Evolutionary conservation across 1,284 basidiomycete species (phyloP).

Genomic region (Mycosarcoma mackinlayi): DNA sequence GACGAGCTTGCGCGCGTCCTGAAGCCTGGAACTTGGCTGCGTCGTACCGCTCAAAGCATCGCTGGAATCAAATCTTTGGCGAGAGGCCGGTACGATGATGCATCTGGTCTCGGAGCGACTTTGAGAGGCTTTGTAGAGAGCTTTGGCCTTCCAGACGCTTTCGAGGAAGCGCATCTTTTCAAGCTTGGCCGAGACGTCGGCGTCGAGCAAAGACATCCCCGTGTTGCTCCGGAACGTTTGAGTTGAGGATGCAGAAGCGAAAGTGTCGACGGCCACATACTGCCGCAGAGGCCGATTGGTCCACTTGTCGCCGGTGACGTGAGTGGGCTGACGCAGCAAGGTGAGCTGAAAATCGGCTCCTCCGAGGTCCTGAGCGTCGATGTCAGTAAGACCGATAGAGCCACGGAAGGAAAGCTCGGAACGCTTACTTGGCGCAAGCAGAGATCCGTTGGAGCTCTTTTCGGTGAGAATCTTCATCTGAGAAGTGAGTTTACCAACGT

Average conservation of each 20-base stretch:
- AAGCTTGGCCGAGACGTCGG: slow-evolving; percentile 45
- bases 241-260: slow-evolving; percentile 6
- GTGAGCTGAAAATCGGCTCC: slow-evolving; percentile 81
- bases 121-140: slow-evolving; percentile 54
- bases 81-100: slow-evolving; percentile 35
- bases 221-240: slow-evolving; percentile 15
- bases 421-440: slow-evolving; percentile 72
- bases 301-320: slow-evolving; percentile 57
- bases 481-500: slow-evolving; percentile 77
- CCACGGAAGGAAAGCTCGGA: slow-evolving; percentile 87
- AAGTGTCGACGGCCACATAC: slow-evolving; percentile 51
- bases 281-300: slow-evolving; percentile 49
- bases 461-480: slow-evolving; percentile 64
- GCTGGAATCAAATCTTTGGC: slow-evolving; percentile 10
- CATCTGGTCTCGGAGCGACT: slow-evolving; percentile 52
- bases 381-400: slow-evolving; percentile 82
- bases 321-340: slow-evolving; percentile 38
- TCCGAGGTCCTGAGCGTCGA: slow-evolving; percentile 73
- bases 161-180: slow-evolving; percentile 66
- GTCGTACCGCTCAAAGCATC: slow-evolving; percentile 9
- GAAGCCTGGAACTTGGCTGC: slow-evolving; percentile 4
- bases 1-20: slow-evolving; percentile 47
- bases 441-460: slow-evolving; percentile 67
- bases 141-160: slow-evolving; percentile 64
- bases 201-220: slow-evolving; percentile 20